Base-by-base conservation (phyloP, 306 rosid species). In the Abrus precatorius region DNA sequence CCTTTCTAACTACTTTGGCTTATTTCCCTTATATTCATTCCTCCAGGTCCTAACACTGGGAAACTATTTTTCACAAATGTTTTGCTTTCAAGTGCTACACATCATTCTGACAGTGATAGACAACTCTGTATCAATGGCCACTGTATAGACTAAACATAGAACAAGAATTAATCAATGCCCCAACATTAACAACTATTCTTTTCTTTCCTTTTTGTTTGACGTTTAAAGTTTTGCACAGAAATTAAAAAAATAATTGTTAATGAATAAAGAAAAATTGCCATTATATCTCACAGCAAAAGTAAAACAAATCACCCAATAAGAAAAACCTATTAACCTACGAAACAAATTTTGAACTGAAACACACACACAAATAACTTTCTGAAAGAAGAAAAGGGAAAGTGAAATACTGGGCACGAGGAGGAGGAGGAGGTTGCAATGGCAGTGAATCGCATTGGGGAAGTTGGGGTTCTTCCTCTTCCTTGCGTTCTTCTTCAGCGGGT, bases 381-480 rank as follows among this genome's bases (percentile, higher is more conserved):
- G 64, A 57, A 13, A 20, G 5, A 63, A 48, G 57, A n/a, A 7
- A 34, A 20, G 44, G 56, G 20, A 52, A 5, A 1, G 34, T 71
- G 41, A 76, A 57, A 81, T 92, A 92, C 95, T 61, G 91, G 20
- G 20, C 20, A 36, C 14, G 77, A 4, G 49, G 80, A 49, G 88
- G 78, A 74, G 50, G 32, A 32, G 68, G 14, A 12, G 87, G 82
- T 78, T 75, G 84, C 1, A 44, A 68, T 12, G 86, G 75, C 10
- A 40, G 13, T 50, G 89, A 77, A 73, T 49, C 27, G 48, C 20
- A 20, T 20, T 20, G 20, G 20, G 20, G 20, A 20, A 14, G 81
- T 57, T 86, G 88, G 36, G 83, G 83, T 45, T 69, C 43, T 36
- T 79, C 83, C 28, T 73, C 69, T 66, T 65, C 13, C 20, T 61